Evolutionary conservation across 2,329 filamentous ascomycete species (phyloP), one percentile per base, ranked within the genome.

Genomic region (Botrytis sinoallii): DNA sequence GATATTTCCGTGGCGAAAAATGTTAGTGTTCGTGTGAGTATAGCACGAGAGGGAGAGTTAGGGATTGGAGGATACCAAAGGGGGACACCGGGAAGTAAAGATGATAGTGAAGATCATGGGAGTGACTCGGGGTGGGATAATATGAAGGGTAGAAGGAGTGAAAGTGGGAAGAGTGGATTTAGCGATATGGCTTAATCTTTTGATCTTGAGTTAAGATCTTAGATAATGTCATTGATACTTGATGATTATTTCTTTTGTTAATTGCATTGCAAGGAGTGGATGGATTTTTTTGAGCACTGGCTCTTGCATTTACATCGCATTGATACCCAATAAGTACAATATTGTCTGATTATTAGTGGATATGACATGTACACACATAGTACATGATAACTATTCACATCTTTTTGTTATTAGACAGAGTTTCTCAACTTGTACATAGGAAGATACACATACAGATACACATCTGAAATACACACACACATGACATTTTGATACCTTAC

Each of bases 1-100:
- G 74, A 76, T 69, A 79, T 79, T 71, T 75, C 73, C 16, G 71
- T 79, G 10, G 78, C 77, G 52, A 78, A 76, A 8, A 77, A 79
- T 48, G 77, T 79, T 1, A 76, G 74, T 18, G 75, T 79, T 25
- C 69, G 61, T 46, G 74, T 77, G 55, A 75, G 75, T 64, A 66
- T 71, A 14, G 69, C 55, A 29, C 38, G 44, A n/a, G 55, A 38
- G 3, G 55, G 71, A 29, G 65, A 73, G 18, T 18, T 60, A 40
- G 40, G 71, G 3, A 20, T 14, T 5, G 64, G 65, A 25, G 52
- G 42, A 22, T 73, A 73, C 25, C 22, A 35, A 14, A 38, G n/a
- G 12, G 52, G 32, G 4, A 29, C 48, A 6, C 29, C 29, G 14
- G 32, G 52, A 25, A 59, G 64, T 68, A 60, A 68, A 40, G 55